Percentiles rank a stretch among this genome's conserved stretches.
Evolutionary conservation across 805 yeast species (phyloP).

Genomic region (Candida sanyiensis): DNA sequence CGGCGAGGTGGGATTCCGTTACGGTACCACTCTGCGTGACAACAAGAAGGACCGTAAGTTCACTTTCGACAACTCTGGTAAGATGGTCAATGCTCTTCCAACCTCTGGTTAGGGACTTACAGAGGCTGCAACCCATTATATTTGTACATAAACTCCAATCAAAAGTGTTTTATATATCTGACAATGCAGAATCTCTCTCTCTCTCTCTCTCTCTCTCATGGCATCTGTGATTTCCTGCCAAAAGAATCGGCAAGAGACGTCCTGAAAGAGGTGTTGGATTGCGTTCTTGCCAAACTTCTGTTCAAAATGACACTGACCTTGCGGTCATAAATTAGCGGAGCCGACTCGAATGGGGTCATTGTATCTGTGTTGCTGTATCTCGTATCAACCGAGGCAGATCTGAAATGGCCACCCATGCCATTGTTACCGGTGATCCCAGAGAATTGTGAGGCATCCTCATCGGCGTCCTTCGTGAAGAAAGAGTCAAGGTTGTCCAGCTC

Average conservation of each 20-base stretch:
- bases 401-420: conserved; percentile 29
- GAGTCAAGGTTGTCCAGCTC: conserved; percentile 85
- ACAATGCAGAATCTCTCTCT: too few relatives aligned
- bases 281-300: conserved; percentile 64
- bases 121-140: not conserved
- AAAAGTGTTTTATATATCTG: not conserved
- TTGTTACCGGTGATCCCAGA: conserved; percentile 22
- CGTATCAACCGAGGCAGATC: conserved; percentile 55
- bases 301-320: conserved; percentile 73
- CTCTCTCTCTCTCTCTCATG: too few relatives aligned
- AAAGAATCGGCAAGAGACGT: conserved; percentile 68
- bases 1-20: conserved; percentile 85
- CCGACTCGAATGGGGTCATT: conserved; percentile 55
- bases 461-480: conserved; percentile 72
- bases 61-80: conserved; percentile 65
- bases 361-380: conserved; percentile 42
- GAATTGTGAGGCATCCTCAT: conserved; percentile 22
- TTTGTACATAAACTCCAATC: conserved; percentile 9
- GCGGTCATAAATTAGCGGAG: conserved; percentile 73
- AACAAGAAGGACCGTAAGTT: conserved; percentile 76
- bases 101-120: conserved; percentile 21
- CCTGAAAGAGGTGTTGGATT: conserved; percentile 73
- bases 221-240: conserved; percentile 26
- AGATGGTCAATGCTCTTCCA: conserved; percentile 32
- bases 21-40: conserved; percentile 88